Conservation (phyloP, 169 alveolate species). For the Plasmodium cynomolgi region DNA sequence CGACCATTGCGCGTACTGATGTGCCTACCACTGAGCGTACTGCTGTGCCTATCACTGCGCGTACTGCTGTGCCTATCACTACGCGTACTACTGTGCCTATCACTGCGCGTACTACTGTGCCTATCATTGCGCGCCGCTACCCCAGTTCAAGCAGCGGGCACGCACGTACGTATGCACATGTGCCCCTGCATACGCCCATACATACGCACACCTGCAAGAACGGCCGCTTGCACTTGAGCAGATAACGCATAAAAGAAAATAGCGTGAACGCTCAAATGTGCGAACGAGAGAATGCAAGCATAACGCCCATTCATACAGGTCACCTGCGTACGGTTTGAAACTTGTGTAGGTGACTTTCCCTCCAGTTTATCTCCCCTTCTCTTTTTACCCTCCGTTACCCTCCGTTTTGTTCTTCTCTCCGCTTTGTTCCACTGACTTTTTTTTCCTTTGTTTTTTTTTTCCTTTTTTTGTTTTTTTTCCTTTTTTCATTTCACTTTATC, state of each 20-base stretch:
- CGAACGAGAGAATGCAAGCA: not conserved
- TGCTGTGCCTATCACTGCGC: not conserved
- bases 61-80: too few species aligned
- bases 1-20: too few species aligned
- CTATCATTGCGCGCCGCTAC: not conserved
- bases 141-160: not conserved
- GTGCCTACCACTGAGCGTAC: not conserved
- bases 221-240: not conserved
- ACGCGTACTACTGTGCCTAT: not conserved
- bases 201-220: not conserved
- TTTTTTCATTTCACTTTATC: not conserved
- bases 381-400: not conserved
- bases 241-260: not conserved
- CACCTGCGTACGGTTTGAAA: not conserved
- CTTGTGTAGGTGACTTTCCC: not conserved
- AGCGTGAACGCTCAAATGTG: not conserved
- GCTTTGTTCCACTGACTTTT: not conserved
- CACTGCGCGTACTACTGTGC: not conserved
- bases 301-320: not conserved
- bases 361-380: not conserved
- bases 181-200: not conserved
- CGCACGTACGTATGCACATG: not conserved
- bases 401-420: not conserved
- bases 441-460: not conserved
- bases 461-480: conserved; percentile 1